Evolutionary conservation across 805 yeast species (phyloP), one percentile per base, ranked within the genome.

Genomic region (Wickerhamomyces rabaulensis): DNA sequence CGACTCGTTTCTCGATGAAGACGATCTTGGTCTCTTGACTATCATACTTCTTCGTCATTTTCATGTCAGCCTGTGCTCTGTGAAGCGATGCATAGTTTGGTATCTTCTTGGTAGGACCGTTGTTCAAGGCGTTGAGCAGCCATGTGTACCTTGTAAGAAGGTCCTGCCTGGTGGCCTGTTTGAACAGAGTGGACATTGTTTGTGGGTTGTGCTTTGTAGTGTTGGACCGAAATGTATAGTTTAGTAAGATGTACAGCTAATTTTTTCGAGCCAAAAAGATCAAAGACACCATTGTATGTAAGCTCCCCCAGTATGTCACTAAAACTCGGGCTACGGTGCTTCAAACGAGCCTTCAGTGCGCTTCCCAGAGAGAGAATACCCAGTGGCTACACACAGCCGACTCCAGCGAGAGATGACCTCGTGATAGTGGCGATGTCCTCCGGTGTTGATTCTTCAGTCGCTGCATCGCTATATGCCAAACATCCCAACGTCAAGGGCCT

Each of bases 401-500:
- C 54, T 17, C 92, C 92, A 0, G 51, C 55, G 0, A 52, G 52
- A 9, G 62, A 71, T 27, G 96, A 87, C 56, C 78, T 75, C 45
- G 76, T 92, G 20, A 68, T 86, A 19, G 79, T 94, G 6, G 97
- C 98, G 8, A 87, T 94, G 96, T 88, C 97, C 1, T 87, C 96
- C 0, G 99, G 99, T 0, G 98, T 94, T 1, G 99, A 94, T 64
- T 91, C 97, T 0, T 84, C 97, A 1, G 89, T 91, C 1, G 78
- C 86, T 3, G 97, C 98, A 0, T 80, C 86, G 0, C 46, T 87
- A 50, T 81, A 73, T 54, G 70, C 87, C 7, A 65, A 70, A n/a
- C 60, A 68, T 29, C 78, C 74, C 54, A 79, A 85, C 40, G 94
- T 87, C 2, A 65, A 74, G 40, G 99, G 97, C 0, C 73, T 94